Conservation (phyloP, 805 yeast genomes). For the Pichia californica region DNA sequence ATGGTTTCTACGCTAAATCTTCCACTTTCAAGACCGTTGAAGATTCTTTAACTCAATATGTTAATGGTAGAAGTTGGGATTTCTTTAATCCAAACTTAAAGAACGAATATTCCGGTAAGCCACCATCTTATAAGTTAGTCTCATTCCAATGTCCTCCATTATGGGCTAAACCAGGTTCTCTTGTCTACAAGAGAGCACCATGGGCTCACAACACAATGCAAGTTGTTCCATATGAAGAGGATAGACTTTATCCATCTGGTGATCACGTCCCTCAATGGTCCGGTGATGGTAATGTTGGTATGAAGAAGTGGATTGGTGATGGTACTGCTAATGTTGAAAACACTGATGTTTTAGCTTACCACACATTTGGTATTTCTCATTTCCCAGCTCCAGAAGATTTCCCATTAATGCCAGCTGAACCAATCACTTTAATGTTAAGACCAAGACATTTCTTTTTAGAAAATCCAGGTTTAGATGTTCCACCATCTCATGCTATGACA, state of each 20-base stretch:
- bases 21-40: constrained; percentile 62
- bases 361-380: constrained; percentile 79
- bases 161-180: constrained; percentile 65
- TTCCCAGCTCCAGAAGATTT: constrained; percentile 88
- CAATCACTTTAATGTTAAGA: constrained; percentile 64
- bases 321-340: constrained; percentile 51
- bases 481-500: constrained; percentile 53
- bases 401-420: constrained; percentile 87
- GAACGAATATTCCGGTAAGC: constrained; percentile 67
- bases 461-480: constrained; percentile 71
- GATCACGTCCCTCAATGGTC: constrained; percentile 70
- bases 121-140: constrained; percentile 70
- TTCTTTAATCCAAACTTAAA: constrained; percentile 63
- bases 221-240: constrained; percentile 68
- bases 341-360: constrained; percentile 71
- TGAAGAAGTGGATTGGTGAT: constrained; percentile 64
- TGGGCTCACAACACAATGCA: constrained; percentile 66
- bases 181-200: constrained; percentile 75
- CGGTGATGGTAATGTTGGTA: constrained; percentile 61
- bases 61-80: constrained; percentile 73
- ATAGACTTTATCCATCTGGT: constrained; percentile 75
- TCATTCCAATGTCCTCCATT: constrained; percentile 69
- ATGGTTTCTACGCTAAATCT: constrained; percentile 62
- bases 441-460: constrained; percentile 75
- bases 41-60: constrained; percentile 58